A percentile compares a stretch with the other conserved stretches of the same genome.
These are phyloP conservation scores for Salix koriyanagi DNA, from an alignment of 345 rosid species.

Conservation along the genomic window DNA sequence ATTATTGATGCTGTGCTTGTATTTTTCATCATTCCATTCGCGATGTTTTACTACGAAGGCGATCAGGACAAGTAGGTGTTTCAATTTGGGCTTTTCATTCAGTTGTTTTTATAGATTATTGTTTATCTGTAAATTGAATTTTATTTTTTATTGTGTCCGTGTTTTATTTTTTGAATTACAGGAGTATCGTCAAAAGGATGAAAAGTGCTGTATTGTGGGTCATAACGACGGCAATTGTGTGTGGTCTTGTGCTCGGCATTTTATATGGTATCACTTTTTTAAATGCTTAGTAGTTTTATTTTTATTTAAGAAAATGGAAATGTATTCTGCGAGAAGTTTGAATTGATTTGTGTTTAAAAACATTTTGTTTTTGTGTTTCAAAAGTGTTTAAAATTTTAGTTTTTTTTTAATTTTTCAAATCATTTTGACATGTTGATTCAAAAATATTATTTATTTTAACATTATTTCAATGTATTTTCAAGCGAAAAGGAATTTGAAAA, in stretches of 20 bases:
- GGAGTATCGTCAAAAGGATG: conserved; percentile 76
- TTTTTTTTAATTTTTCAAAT: too few species aligned
- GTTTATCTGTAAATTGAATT: not conserved
- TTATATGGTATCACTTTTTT: conserved; percentile 63
- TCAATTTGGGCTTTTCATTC: conserved; percentile 11
- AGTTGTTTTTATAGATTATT: not conserved
- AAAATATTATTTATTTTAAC: too few species aligned
- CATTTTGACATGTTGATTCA: too few species aligned
- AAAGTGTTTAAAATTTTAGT: too few species aligned
- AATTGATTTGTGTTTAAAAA: not conserved
- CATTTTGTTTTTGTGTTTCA: too few species aligned
- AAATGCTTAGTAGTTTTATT: not conserved
- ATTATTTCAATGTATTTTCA: too few species aligned
- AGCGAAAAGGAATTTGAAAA: too few species aligned
- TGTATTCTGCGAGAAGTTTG: not conserved
- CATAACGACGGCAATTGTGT: conserved; percentile 67
- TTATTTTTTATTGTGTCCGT: not conserved
- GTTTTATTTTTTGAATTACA: conserved; percentile 24
- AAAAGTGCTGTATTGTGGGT: conserved; percentile 88
- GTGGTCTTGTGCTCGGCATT: conserved; percentile 81
- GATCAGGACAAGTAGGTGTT: conserved; percentile 91
- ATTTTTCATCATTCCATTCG: conserved; percentile 90
- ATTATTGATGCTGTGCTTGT: conserved; percentile 82
- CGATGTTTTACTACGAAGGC: conserved; percentile 97
- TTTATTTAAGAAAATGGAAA: not conserved